Base-by-base conservation (phyloP, 176 grass and related monocot genomes). In the Carex littledalei region DNA sequence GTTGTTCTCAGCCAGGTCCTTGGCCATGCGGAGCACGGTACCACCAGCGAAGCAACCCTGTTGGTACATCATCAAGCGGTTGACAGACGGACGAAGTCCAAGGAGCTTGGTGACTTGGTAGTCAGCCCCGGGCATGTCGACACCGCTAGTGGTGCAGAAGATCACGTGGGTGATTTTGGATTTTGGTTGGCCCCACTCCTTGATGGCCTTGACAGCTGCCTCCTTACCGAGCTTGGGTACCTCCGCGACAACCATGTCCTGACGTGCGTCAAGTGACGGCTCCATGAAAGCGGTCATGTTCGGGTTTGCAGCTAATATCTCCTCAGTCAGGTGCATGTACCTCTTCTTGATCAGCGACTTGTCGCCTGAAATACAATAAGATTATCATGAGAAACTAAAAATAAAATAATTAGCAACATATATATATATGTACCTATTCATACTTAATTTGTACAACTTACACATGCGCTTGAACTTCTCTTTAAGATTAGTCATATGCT, bases 1-100 rank as follows among this genome's bases (percentile, higher is more conserved):
- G 84, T 89, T 86, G 78, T 89, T 89, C 87, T 89, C 87, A 34
- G 87, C 87, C 29, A 89, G 52, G 63, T 89, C 87, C 83, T 89
- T 89, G 22, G 87, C 87, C 35, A 89, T 56, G 47, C 72, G 87
- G 9, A 85, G 73, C 9, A 24, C 70, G 1, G 87, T 69, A 10
- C 74, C 82, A 37, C 87, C 87, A 4, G 54, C 78, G 43, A 57
- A 58, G 84, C 84, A 86, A 16, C 78, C 87, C 20, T 77, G 84
- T 67, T 86, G 66, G 64, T 89, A 89, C 12, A 89, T 17, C 37
- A 54, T 81, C 3, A 86, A 50, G 12, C 87, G 84, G 0, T 73
- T 61, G 39, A 83, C 78, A 41, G 77, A 58, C 2, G 82, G 65
- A 21, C 77, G 35, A 0, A 89, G 83, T 16, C 87, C 77, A 1